These are phyloP conservation scores for Xerocomus potaroensis DNA, from an alignment of 768 basidiomycete species.

Conservation along the genomic window DNA sequence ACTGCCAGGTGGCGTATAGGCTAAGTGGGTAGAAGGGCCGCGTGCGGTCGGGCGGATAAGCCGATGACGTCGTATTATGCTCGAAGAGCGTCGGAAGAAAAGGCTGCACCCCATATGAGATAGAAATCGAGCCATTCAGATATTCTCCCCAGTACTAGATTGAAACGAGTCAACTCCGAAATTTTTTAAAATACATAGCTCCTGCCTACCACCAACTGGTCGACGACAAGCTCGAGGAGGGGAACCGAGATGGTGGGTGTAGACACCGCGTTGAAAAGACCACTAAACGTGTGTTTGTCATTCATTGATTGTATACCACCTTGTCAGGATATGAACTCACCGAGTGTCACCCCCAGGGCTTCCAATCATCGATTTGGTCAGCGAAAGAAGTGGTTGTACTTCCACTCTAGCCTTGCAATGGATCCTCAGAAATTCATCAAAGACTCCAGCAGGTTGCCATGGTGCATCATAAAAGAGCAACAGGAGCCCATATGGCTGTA, in stretches of 20 bases:
- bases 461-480: conserved; percentile 55
- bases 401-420: not conserved
- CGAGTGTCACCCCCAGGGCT: not conserved
- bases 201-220: conserved; percentile 16
- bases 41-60: conserved; percentile 43
- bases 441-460: conserved; percentile 11
- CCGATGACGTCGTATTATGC: conserved; percentile 35
- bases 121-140: not conserved
- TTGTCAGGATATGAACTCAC: not conserved
- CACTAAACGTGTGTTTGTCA: not conserved
- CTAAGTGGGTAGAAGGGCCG: conserved; percentile 39
- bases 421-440: conserved; percentile 27
- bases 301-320: not conserved
- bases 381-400: conserved; percentile 13
- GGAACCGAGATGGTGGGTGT: conserved; percentile 5
- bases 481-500: conserved; percentile 17
- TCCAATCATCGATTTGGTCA: conserved; percentile 7
- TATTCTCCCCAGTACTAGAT: conserved; percentile 8
- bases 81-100: conserved; percentile 43
- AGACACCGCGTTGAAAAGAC: conserved; percentile 7
- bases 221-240: conserved; percentile 13
- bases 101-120: conserved; percentile 32
- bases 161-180: not conserved
- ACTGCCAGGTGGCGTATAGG: conserved; percentile 34
- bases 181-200: not conserved